Conservation (phyloP, 2,329 filamentous ascomycete species). For the Oidium heveae region DNA sequence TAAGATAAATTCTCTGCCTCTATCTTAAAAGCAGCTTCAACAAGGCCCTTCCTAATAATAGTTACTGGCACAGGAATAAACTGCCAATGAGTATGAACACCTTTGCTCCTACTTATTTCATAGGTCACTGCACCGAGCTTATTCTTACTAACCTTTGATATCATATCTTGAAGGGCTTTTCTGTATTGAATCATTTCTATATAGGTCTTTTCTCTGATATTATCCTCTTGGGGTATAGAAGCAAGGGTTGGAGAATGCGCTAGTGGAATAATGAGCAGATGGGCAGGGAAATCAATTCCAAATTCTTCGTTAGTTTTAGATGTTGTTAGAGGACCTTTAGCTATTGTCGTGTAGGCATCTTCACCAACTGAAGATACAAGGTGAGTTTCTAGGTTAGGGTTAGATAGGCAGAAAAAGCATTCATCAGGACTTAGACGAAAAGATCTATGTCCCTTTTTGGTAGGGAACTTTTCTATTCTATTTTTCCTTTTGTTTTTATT, state of each 20-base stretch:
- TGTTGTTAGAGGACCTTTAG: slow-evolving; percentile 68
- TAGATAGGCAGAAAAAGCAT: slow-evolving; percentile 92
- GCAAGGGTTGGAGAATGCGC: slow-evolving; percentile 55
- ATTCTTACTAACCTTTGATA: slow-evolving; percentile 26
- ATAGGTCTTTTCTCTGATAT: slow-evolving; percentile 32
- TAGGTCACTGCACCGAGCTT: slow-evolving; percentile 67
- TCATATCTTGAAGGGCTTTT: slow-evolving; percentile 52
- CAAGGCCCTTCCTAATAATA: slow-evolving; percentile 43
- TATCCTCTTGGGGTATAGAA: slow-evolving; percentile 31
- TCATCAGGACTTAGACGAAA: slow-evolving; percentile 46
- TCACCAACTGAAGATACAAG: slow-evolving; percentile 77
- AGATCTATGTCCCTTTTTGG: slow-evolving; percentile 20
- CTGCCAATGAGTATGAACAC: slow-evolving; percentile 88
- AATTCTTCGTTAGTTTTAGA: slow-evolving; percentile 36
- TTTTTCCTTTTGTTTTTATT: slow-evolving; percentile 15
- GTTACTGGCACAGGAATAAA: slow-evolving; percentile 51
- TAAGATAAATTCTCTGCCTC: slow-evolving; percentile 52
- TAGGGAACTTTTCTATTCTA: slow-evolving; percentile 18
- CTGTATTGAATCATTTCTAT: slow-evolving; percentile 69
- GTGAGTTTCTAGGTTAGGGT: slow-evolving; percentile 59
- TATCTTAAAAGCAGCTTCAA: slow-evolving; percentile 72
- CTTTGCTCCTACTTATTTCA: slow-evolving; percentile 62
- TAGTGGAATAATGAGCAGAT: slow-evolving; percentile 79
- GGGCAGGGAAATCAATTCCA: slow-evolving; percentile 50
- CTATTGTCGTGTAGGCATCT: slow-evolving; percentile 68